Evolutionary conservation across 768 basidiomycete genomes (phyloP).

Genomic region (Lyophyllum shimeji): DNA sequence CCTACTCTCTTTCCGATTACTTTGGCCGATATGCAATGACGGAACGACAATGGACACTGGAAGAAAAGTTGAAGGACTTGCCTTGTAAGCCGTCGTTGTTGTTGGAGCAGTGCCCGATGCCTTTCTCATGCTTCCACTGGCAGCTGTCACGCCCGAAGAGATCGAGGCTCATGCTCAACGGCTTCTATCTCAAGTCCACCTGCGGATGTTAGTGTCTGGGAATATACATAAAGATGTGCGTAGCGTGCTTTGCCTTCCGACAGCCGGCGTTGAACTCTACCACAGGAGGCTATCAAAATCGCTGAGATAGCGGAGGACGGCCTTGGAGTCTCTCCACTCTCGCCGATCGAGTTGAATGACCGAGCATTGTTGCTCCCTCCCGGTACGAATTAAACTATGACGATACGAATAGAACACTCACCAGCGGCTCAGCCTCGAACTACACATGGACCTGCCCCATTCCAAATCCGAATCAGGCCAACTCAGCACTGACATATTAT

Average conservation of each 20-base stretch:
- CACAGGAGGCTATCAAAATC: slow-evolving; percentile 74
- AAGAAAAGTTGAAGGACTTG: slow-evolving; percentile 78
- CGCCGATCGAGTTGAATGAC: slow-evolving; percentile 54
- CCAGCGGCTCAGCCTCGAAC: slow-evolving; percentile 56
- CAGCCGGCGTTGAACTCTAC: slow-evolving; percentile 3
- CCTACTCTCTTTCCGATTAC: slow-evolving; percentile 77
- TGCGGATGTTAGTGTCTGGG: slow-evolving; percentile 77
- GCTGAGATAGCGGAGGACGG: slow-evolving; percentile 70
- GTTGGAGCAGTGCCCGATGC: background rate
- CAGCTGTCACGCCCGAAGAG: slow-evolving; percentile 74
- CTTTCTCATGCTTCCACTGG: background rate
- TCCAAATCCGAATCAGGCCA: slow-evolving; percentile 83
- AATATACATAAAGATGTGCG: slow-evolving; percentile 84
- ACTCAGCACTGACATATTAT: slow-evolving; percentile 86
- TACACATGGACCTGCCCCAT: slow-evolving; percentile 64
- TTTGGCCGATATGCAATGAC: slow-evolving; percentile 71
- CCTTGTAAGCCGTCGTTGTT: slow-evolving; percentile 52
- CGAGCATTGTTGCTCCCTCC: slow-evolving; percentile 64
- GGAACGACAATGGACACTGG: slow-evolving; percentile 70
- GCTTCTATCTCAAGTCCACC: slow-evolving; percentile 62
- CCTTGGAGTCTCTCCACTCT: slow-evolving; percentile 54
- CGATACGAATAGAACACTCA: background rate
- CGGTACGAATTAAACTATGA: slow-evolving; percentile 39
- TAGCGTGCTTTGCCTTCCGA: slow-evolving; percentile 3
- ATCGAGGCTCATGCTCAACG: slow-evolving; percentile 59